Evolutionary conservation across 805 yeast species (phyloP), one percentile per base, ranked within the genome.

Genomic region (Ogataea paradorogensis): DNA sequence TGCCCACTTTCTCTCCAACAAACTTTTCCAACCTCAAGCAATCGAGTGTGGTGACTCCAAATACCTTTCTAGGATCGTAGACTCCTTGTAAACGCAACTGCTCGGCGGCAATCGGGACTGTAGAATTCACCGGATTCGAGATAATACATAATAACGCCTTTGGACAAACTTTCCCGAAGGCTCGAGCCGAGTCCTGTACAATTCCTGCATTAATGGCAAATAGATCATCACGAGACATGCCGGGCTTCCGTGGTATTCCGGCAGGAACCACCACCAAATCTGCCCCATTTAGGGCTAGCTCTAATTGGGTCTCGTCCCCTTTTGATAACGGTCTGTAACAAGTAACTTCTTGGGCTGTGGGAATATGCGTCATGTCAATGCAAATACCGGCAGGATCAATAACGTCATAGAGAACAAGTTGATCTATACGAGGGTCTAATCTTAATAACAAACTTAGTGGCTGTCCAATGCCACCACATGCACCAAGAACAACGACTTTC

Each of bases 391-490:
- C 82, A 22, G 83, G 76, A 55, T 80, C 76, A 58, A 84, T 89
- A 31, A 89, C 86, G 69, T 89, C 96, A 65, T 79, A 88, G 40
- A 88, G 73, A 7, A 93, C 79, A 51, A 88, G 72, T 55, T 81
- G 80, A 43, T 73, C 70, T 34, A 82, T 72, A 40, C 71, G 67
- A 26, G 76, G 76, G 51, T 79, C 76, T 43, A 86, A 68, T 65
- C 88, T 88, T 53, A 87, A 70, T 43, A 88, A 71, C 38, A 89
- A 76, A 9, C 95, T 86, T 45, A 88, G 73, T 27, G 95, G 95
- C 70, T 88, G 96, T 38, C 96, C 96, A 59, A 88, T 88, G 47
- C 96, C 96, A 53, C 95, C 95, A 35, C 90, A 87, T 43, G 95
- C 95, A 50, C 95, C 95, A 35, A 82, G 73, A 42, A 87, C 88